A percentile compares a stretch with the other conserved stretches of the same genome.
Conservation (phyloP, 2,329 filamentous ascomycete genomes). For the Aureobasidium sp. region DNA sequence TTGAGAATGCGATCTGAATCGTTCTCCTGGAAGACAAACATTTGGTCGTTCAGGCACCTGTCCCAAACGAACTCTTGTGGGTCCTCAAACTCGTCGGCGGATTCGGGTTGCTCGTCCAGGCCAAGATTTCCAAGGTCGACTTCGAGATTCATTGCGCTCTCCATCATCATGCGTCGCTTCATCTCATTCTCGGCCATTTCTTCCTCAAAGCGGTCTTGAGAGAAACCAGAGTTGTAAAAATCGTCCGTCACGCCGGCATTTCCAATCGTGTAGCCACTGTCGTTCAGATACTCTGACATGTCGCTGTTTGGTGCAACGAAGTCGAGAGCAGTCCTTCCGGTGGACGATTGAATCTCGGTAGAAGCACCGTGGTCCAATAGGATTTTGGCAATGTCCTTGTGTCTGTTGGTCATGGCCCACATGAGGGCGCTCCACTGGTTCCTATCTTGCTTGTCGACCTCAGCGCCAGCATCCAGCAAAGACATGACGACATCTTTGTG, state of each 20-base stretch:
- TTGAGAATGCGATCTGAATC: conserved; percentile 88
- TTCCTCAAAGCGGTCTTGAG: conserved; percentile 90
- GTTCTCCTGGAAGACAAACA: conserved; percentile 98
- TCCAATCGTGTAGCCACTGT: conserved; percentile 87
- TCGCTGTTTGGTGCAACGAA: conserved; percentile 94
- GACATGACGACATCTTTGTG: conserved; percentile 83
- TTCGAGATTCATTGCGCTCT: conserved; percentile 92
- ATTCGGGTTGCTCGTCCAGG: conserved; percentile 91
- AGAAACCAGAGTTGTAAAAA: conserved; percentile 89
- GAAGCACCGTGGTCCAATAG: conserved; percentile 89
- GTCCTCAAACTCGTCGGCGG: conserved; percentile 73
- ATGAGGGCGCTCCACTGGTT: conserved; percentile 98
- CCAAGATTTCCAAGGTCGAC: conserved; percentile 94
- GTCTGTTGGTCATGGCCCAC: conserved; percentile 99
- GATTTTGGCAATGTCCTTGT: conserved; percentile 91
- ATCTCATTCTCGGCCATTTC: conserved; percentile 96
- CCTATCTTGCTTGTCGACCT: conserved; percentile 87
- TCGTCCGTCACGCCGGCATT: conserved; percentile 72
- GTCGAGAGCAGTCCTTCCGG: conserved; percentile 88
- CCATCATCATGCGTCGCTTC: conserved; percentile 97
- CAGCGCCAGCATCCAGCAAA: conserved; percentile 75
- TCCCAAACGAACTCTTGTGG: conserved; percentile 95
- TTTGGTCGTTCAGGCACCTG: conserved; percentile 89
- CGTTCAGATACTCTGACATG: conserved; percentile 89
- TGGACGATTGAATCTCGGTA: conserved; percentile 91